Evolutionary conservation across 805 yeast species (phyloP).

Genomic region (Kodamaea fukazawae): DNA sequence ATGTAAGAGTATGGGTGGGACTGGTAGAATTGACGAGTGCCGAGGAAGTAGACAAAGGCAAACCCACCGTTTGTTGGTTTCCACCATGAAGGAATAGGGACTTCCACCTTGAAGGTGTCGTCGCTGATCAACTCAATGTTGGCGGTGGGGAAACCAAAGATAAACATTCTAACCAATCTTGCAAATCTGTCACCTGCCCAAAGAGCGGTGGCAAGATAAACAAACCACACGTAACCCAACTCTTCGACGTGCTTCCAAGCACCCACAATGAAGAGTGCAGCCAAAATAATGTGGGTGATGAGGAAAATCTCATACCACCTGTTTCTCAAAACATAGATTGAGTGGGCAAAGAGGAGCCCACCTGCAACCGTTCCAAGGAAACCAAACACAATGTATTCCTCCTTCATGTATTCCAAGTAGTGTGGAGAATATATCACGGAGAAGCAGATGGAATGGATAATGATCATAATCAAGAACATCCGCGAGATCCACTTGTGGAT

Average conservation of each 20-base stretch:
- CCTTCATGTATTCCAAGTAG: conserved; percentile 16
- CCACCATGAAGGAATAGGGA: conserved; percentile 55
- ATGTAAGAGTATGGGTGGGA: conserved; percentile 59
- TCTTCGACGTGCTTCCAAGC: conserved; percentile 45
- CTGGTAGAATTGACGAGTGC: conserved; percentile 52
- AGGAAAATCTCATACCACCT: conserved; percentile 53
- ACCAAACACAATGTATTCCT: conserved; percentile 28
- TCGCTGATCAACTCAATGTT: conserved; percentile 36
- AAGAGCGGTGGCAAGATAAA: conserved; percentile 27
- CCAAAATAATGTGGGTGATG: conserved; percentile 55
- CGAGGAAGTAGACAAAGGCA: conserved; percentile 53
- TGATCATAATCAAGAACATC: conserved; percentile 15
- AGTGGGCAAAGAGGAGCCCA: conserved; percentile 42
- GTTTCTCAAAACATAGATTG: conserved; percentile 44
- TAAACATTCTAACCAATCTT: conserved; percentile 29
- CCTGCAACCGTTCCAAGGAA: conserved; percentile 33
- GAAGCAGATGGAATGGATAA: conserved; percentile 21
- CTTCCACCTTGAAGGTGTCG: conserved; percentile 47
- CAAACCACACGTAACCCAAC: conserved; percentile 29
- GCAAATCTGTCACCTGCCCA: conserved; percentile 39
- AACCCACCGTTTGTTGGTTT: conserved; percentile 59
- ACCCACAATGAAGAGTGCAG: conserved; percentile 45
- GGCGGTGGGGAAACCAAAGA: conserved; percentile 39
- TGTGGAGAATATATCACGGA: conserved; percentile 10
- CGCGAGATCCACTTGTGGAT: conserved; percentile 25